Base-by-base conservation (phyloP, 2,329 filamentous ascomycete genomes). In the Ophiostoma populinum region DNA sequence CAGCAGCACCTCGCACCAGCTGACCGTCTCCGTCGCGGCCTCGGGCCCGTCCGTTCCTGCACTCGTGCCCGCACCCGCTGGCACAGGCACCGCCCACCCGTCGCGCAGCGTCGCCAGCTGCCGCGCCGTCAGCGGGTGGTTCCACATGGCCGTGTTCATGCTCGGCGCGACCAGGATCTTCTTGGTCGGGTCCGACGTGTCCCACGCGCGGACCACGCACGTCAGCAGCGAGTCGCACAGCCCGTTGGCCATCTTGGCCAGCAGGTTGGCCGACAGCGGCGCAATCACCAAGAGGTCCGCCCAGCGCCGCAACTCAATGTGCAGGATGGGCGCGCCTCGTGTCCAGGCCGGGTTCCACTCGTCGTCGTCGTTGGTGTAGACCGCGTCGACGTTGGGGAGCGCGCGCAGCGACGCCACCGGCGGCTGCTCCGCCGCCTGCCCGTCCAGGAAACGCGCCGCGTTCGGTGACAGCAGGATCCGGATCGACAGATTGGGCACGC, bases 101-200 rank as follows among this genome's bases (percentile, higher is more conserved):
- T 78, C 67, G 42, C 75, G 66, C 31, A 94, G 57, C 0, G 79
- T 59, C 26, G 58, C 58, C 24, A 93, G 55, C 43, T 93, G 82
- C 42, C 68, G 71, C 33, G 57, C 63, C 1, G 86, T 93, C 30
- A 92, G 60, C 2, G 85, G 86, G 51, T 94, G 83, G 37, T 65
- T 62, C 78, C 80, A 92, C 86, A 93, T 93, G 4, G 76, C 74
- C 17, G 73, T 83, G 52, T 94, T 93, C 82, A 93, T 92, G 20
- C 79, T 43, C 24, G 42, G 51, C 3, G 80, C 80, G 0, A 87
- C 78, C 2, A 90, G 48, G 24, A 92, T 82, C 43, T 63, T 68
- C 53, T 76, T 77, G 35, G 50, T 53, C 12, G 62, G 50, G 0
- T 73, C 71, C n/a, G 63, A 64, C 0, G 74, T 75, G 54, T 95